Evolutionary conservation across 2,329 filamentous ascomycete genomes (phyloP).

Genomic region (Botryotinia narcissicola): DNA sequence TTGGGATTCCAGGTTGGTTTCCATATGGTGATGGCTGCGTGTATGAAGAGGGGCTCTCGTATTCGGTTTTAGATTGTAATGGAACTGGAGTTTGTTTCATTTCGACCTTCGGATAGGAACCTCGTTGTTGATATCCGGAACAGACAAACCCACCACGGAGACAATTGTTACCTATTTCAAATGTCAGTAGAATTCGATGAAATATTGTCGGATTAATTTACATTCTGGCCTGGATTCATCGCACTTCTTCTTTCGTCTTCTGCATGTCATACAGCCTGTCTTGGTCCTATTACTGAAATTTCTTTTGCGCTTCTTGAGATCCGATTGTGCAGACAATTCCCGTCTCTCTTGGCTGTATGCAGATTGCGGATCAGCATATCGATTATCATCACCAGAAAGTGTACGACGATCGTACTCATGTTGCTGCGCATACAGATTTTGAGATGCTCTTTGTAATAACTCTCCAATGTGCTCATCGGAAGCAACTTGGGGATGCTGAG

Average conservation of each 20-base stretch:
- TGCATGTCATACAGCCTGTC: slow-evolving; percentile 90
- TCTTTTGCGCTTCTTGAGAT: slow-evolving; percentile 68
- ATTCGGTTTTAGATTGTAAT: slow-evolving; percentile 77
- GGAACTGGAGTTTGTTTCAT: slow-evolving; percentile 67
- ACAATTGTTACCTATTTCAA: slow-evolving; percentile 74
- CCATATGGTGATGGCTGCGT: slow-evolving; percentile 58
- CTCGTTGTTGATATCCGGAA: slow-evolving; percentile 81
- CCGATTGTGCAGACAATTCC: slow-evolving; percentile 49
- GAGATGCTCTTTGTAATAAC: slow-evolving; percentile 50
- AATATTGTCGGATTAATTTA: slow-evolving; percentile 49
- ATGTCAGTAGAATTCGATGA: slow-evolving; percentile 7
- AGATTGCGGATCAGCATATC: slow-evolving; percentile 40
- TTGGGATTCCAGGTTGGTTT: slow-evolving; percentile 31
- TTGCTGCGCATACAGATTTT: slow-evolving; percentile 41
- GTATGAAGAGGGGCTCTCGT: slow-evolving; percentile 48
- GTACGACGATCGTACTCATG: slow-evolving; percentile 39
- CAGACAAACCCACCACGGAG: slow-evolving; percentile 86
- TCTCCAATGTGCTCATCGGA: slow-evolving; percentile 52
- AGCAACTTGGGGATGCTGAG: slow-evolving; percentile 46
- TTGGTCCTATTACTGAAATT: slow-evolving; percentile 96
- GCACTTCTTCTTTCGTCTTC: slow-evolving; percentile 94
- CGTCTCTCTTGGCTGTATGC: slow-evolving; percentile 38
- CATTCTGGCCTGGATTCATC: slow-evolving; percentile 92
- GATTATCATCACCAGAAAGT: slow-evolving; percentile 41
- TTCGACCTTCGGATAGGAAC: slow-evolving; percentile 75